Evolutionary conservation across 192 early-diverging fungal genomes (phyloP).

Genomic region (Haplosporangium gracile): DNA sequence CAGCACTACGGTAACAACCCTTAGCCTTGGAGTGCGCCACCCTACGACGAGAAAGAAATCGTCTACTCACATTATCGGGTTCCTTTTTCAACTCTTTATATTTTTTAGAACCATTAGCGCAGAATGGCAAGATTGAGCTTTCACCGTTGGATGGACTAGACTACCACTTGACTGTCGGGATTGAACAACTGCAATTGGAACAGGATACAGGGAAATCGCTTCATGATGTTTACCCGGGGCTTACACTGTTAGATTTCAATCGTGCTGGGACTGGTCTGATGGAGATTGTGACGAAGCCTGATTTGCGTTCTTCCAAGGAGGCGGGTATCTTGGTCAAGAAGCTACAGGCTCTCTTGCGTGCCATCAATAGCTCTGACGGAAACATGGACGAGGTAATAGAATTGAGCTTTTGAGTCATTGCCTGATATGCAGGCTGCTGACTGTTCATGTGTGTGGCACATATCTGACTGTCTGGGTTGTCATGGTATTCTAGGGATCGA

Average conservation of each 20-base stretch:
- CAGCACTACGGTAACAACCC: constrained; percentile 74
- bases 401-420: neutral
- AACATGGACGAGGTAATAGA: constrained; percentile 86
- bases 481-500: constrained; percentile 69
- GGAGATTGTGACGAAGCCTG: constrained; percentile 94
- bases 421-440: neutral
- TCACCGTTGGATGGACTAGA: constrained; percentile 70
- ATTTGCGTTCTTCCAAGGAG: constrained; percentile 81
- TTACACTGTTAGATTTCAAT: constrained; percentile 87
- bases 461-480: neutral
- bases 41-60: neutral
- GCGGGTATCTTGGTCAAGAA: constrained; percentile 83
- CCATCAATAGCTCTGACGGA: constrained; percentile 77
- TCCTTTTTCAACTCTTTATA: neutral
- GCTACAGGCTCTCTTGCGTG: constrained; percentile 79
- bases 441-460: neutral
- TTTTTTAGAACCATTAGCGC: constrained; percentile 77
- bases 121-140: constrained; percentile 74
- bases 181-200: constrained; percentile 92
- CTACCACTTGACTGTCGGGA: constrained; percentile 66
- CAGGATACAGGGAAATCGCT: constrained; percentile 93
- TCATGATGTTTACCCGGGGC: constrained; percentile 69
- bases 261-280: constrained; percentile 88
- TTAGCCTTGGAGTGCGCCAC: neutral
- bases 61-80: neutral